Conservation (phyloP, 805 yeast species). For the Saccharomyces mikatae region DNA sequence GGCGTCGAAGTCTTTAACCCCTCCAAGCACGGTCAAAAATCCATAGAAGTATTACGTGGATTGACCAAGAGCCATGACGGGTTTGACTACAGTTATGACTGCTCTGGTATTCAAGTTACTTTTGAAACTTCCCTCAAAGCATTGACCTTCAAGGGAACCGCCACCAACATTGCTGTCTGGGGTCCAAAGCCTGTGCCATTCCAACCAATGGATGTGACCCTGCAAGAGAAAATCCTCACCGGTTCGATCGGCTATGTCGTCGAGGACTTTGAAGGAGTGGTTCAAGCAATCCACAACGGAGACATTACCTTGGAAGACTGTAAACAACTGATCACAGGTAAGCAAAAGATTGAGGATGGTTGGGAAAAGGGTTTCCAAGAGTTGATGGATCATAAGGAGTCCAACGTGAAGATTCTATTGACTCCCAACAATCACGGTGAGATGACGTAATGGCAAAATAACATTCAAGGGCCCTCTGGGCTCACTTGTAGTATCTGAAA, state of each 20-base stretch:
- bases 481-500: neutral
- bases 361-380: constrained; percentile 47
- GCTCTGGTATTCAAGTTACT: constrained; percentile 46
- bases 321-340: constrained; percentile 46
- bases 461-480: neutral
- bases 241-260: constrained; percentile 58
- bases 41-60: constrained; percentile 34
- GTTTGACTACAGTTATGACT: constrained; percentile 45
- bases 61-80: constrained; percentile 39
- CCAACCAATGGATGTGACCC: constrained; percentile 48
- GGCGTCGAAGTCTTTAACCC: constrained; percentile 49
- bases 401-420: constrained; percentile 47
- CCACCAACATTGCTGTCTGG: constrained; percentile 64
- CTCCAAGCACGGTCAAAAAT: constrained; percentile 25
- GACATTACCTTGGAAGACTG: constrained; percentile 38
- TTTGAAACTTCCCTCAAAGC: constrained; percentile 44
- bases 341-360: constrained; percentile 41
- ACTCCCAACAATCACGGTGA: constrained; percentile 39
- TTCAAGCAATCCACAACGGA: constrained; percentile 42
- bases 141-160: constrained; percentile 44
- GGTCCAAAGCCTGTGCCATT: constrained; percentile 41
- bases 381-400: constrained; percentile 44
- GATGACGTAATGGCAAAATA: constrained; percentile 5
- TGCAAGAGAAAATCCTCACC: constrained; percentile 45
- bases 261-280: constrained; percentile 49